Evolutionary conservation across 192 early-diverging fungal species (phyloP), one percentile per base, ranked within the genome.

Genomic region (Coemansia sp.): DNA sequence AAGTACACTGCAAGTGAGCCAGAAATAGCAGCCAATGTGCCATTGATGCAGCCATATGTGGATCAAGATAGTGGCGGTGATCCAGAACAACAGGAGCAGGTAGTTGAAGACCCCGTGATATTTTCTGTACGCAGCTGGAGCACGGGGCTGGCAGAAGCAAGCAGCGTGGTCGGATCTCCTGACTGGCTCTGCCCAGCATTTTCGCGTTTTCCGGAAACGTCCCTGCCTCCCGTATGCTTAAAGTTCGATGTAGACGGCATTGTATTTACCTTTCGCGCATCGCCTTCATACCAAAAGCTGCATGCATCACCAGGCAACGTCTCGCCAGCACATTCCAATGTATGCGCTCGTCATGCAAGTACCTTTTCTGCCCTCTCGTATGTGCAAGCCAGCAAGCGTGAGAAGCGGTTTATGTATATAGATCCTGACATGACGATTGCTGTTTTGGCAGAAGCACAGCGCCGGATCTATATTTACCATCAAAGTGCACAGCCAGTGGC

Each of bases 321-420:
- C 14, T 2, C 38, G 20, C 36, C 18, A 48, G 41, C 46, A 43
- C 42, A 41, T 44, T 18, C 37, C 18, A 28, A 37, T 58, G 2
- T 52, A 44, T 36, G 40, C 17, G 60, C 60, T 17, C 46, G 38
- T 10, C 88, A 90, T 60, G 49, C 49, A 20, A 71, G 81, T 20
- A 82, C 87, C 4, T 86, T 88, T 64, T 62, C 84, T 11, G 88
- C 88, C 4, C 62, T 90, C 40, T 82, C 83, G 5, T 90, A 86
- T 57, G 83, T 90, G 11, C 86, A 88, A 56, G 87, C 85, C 18
- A 84, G 85, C 56, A 90, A 90, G 64, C 76, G 85, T 40, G 88
- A 90, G 60, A 80, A 76, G 44, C 67, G 84, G 16, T 82, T 84
- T 55, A 70, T 84, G 37, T 76, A 75, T 50, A 68, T 84, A 49